Evolutionary conservation across 257 asterid genomes (phyloP).

Genomic region (Petunia secreta): DNA sequence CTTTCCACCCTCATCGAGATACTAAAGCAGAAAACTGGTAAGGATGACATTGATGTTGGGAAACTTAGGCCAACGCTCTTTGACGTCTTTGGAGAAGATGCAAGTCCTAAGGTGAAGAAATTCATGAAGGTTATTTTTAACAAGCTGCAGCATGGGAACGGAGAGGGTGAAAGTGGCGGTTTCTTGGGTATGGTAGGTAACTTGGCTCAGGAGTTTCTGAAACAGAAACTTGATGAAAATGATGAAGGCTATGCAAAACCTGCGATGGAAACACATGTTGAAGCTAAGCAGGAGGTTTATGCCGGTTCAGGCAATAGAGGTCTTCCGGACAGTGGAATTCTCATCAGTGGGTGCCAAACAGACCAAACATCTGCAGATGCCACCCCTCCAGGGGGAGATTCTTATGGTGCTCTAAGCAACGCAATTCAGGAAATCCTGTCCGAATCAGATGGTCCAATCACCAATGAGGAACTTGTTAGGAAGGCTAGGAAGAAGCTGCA

Average conservation of each 20-base stretch:
- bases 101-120: slow-evolving; percentile 96
- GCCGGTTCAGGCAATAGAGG: slow-evolving; percentile 65
- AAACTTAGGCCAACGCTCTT: slow-evolving; percentile 87
- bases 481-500: slow-evolving; percentile 72
- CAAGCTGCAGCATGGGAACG: slow-evolving; percentile 51
- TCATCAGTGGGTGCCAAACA: slow-evolving; percentile 90
- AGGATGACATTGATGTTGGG: slow-evolving; percentile 90
- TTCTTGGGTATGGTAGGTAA: slow-evolving; percentile 77
- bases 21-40: slow-evolving; percentile 90
- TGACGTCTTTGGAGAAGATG: slow-evolving; percentile 82
- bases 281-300: slow-evolving; percentile 66
- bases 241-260: slow-evolving; percentile 74
- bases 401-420: slow-evolving; percentile 93
- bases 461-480: slow-evolving; percentile 69
- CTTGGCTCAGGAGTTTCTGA: slow-evolving; percentile 78
- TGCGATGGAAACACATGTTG: slow-evolving; percentile 67
- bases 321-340: slow-evolving; percentile 72
- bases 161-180: slow-evolving; percentile 53
- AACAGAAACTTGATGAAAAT: slow-evolving; percentile 80
- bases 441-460: slow-evolving; percentile 62
- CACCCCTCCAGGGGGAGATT: slow-evolving; percentile 61
- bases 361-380: slow-evolving; percentile 92
- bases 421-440: slow-evolving; percentile 81
- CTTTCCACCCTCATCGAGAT: slow-evolving; percentile 78
- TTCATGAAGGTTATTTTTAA: slow-evolving; percentile 83